phyloP scores from a whole-genome alignment of 75 land plant genomes.

The Selaginella tamariscina region DNA sequence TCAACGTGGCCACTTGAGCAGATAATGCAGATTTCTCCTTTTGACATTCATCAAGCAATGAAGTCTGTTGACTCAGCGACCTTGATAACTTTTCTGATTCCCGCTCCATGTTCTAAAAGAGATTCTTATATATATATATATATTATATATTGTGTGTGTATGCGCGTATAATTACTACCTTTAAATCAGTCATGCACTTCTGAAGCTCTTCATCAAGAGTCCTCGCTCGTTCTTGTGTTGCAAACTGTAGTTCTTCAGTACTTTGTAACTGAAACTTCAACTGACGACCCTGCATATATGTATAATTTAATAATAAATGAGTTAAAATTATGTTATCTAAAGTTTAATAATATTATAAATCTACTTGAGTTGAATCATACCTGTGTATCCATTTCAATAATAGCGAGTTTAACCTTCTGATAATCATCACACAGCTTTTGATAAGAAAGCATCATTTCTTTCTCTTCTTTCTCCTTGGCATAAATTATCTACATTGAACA shows the following conservation, averaged over 20 bases:
- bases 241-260: constrained; percentile 4
- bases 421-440: constrained; percentile 22
- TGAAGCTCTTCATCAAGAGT: constrained; percentile 14
- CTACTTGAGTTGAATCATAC: background rate
- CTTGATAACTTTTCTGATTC: constrained; percentile 22
- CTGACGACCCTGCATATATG: constrained; percentile 3
- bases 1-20: constrained; percentile 17
- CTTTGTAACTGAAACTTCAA: constrained; percentile 17
- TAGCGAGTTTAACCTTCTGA: constrained; percentile 22
- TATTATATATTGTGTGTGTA: no score
- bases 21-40: constrained; percentile 22
- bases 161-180: constrained; percentile 8
- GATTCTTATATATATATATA: background rate
- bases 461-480: constrained; percentile 25
- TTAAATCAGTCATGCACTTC: constrained; percentile 11
- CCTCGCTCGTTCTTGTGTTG: constrained; percentile 10
- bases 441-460: constrained; percentile 17
- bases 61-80: constrained; percentile 25
- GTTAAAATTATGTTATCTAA: background rate
- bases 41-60: constrained; percentile 19
- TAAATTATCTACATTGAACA: constrained; percentile 13
- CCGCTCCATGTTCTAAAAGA: constrained; percentile 20
- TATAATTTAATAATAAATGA: background rate
- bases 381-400: constrained; percentile 17
- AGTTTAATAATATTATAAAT: background rate